These are phyloP conservation scores for Lithocarpus polystachyus DNA, from an alignment of 306 rosid species.

Conservation along the genomic window DNA sequence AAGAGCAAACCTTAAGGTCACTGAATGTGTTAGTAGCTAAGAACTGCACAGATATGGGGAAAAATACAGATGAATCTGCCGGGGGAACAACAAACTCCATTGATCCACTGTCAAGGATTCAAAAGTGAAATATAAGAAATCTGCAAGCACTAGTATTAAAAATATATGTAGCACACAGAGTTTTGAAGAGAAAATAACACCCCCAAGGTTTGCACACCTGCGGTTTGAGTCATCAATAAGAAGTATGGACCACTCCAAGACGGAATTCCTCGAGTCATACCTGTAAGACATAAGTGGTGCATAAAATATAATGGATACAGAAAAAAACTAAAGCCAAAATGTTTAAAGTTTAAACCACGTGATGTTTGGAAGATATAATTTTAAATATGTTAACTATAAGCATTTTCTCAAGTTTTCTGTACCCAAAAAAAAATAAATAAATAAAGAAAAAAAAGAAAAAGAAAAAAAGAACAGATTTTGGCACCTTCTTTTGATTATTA, in stretches of 20 bases:
- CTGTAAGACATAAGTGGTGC: constrained; percentile 37
- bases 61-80: constrained; percentile 78
- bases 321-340: constrained; percentile 2
- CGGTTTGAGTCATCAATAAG: constrained; percentile 87
- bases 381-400: not conserved
- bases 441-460: too few relatives aligned
- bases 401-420: not conserved
- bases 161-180: not conserved
- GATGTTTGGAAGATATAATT: too few relatives aligned
- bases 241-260: constrained; percentile 89
- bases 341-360: not conserved
- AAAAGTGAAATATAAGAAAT: not conserved
- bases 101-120: constrained; percentile 67
- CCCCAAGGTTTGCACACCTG: constrained; percentile 47
- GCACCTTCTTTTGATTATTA: not conserved
- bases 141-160: not conserved
- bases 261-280: constrained; percentile 83
- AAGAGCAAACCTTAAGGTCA: constrained; percentile 71
- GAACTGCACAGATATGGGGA: constrained; percentile 82
- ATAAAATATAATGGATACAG: not conserved
- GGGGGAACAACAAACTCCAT: constrained; percentile 93
- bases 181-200: not conserved
- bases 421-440: too few relatives aligned
- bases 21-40: constrained; percentile 77
- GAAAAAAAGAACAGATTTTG: not conserved